A percentile compares a stretch with the other conserved stretches of the same genome.
phyloP scores from a whole-genome alignment of 495 filamentous ascomycete species.

The Barbatosphaeria neglecta region DNA sequence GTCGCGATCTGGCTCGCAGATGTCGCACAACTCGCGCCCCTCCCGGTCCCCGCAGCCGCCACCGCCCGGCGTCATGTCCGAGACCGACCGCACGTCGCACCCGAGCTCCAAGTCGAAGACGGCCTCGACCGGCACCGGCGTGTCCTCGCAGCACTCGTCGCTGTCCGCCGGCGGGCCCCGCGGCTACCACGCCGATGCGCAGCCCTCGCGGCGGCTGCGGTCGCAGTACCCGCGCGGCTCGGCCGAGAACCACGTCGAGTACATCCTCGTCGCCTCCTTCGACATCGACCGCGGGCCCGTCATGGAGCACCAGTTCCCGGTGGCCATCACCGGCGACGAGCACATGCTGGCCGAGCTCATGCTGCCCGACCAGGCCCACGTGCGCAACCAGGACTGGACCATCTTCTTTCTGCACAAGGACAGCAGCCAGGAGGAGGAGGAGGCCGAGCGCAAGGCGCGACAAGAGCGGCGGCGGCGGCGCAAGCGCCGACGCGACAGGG shows the following conservation, averaged over 20 bases:
- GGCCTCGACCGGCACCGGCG: conserved; percentile 35
- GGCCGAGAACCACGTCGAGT: conserved; percentile 90
- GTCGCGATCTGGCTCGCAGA: conserved; percentile 39
- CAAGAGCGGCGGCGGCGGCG: conserved; percentile 37
- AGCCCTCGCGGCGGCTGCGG: conserved; percentile 43
- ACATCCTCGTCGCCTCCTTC: conserved; percentile 97
- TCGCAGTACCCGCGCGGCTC: conserved; percentile 78
- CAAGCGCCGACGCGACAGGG: conserved; percentile 31
- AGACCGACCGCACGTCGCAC: conserved; percentile 38
- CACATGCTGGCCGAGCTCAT: conserved; percentile 96
- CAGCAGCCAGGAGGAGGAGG: conserved; percentile 65
- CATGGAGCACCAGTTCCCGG: conserved; percentile 97
- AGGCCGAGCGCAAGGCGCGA: conserved; percentile 40
- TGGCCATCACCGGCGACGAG: conserved; percentile 92
- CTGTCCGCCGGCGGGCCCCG: conserved; percentile 26
- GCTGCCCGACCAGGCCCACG: conserved; percentile 94
- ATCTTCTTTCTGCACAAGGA: conserved; percentile 99
- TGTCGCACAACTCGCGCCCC: conserved; percentile 36
- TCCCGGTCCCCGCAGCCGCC: conserved; percentile 43
- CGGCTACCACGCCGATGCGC: conserved; percentile 29
- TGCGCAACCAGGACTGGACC: conserved; percentile 94
- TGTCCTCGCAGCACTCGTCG: conserved; percentile 44
- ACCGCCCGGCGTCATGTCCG: conserved; percentile 10
- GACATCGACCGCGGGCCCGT: conserved; percentile 91
- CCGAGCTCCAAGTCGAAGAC: conserved; percentile 45